phyloP scores from a whole-genome alignment of 2,329 filamentous ascomycete genomes.

The Aureobasidium vineae region DNA sequence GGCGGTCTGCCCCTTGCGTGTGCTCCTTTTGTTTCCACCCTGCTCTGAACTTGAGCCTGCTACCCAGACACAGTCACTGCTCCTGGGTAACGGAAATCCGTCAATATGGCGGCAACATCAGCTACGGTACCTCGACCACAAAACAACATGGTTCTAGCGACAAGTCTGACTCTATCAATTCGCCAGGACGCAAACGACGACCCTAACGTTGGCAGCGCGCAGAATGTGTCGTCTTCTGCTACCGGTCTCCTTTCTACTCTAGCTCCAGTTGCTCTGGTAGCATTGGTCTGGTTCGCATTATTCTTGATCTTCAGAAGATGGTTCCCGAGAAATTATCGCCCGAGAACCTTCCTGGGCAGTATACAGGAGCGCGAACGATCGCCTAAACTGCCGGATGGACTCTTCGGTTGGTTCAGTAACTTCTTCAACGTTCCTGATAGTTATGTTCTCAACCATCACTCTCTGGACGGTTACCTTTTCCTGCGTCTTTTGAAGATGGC shows the following conservation, averaged over 20 bases:
- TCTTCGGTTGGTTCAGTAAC: slow-evolving; percentile 46
- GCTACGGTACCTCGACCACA: slow-evolving; percentile 10
- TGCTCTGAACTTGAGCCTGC: background rate
- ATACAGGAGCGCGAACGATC: slow-evolving; percentile 45
- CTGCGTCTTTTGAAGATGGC: slow-evolving; percentile 82
- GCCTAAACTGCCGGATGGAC: slow-evolving; percentile 38
- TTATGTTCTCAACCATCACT: slow-evolving; percentile 84
- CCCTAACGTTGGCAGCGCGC: slow-evolving; percentile 31
- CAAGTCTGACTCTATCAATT: background rate
- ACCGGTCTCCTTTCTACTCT: slow-evolving; percentile 40
- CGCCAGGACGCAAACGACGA: slow-evolving; percentile 30
- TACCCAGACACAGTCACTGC: background rate
- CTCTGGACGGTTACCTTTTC: slow-evolving; percentile 87
- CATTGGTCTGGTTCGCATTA: slow-evolving; percentile 38
- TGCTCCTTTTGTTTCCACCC: background rate
- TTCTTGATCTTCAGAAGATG: slow-evolving; percentile 46
- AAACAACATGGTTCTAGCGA: slow-evolving; percentile 12
- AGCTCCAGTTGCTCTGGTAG: slow-evolving; percentile 38
- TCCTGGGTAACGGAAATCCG: background rate
- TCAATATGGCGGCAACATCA: slow-evolving; percentile 13
- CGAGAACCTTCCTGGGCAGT: slow-evolving; percentile 48
- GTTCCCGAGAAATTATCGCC: slow-evolving; percentile 48
- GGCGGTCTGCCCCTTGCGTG: background rate
- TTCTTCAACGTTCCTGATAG: slow-evolving; percentile 63
- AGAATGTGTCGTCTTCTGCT: slow-evolving; percentile 33